These are phyloP conservation scores for Anthracocystis setariae DNA, from an alignment of 1,284 basidiomycete genomes.

Conservation along the genomic window DNA sequence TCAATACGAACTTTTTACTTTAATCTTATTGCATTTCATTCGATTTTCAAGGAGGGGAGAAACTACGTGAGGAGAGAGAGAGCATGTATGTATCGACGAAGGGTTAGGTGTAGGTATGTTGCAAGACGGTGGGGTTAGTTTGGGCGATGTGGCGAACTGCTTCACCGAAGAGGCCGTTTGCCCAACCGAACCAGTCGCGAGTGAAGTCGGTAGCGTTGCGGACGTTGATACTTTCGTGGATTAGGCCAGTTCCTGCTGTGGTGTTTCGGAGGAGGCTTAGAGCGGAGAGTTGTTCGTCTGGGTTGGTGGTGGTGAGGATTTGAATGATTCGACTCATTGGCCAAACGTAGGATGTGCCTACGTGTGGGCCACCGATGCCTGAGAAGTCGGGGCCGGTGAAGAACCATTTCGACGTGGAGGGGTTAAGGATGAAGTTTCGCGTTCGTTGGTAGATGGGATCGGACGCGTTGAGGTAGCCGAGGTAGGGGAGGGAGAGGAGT, in stretches of 20 bases:
- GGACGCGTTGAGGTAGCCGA: slow-evolving; percentile 41
- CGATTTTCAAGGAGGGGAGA: no score
- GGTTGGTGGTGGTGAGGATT: slow-evolving; percentile 52
- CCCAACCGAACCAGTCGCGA: slow-evolving; percentile 55
- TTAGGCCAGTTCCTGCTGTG: slow-evolving; percentile 57
- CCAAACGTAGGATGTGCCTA: slow-evolving; percentile 56
- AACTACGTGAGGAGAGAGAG: no score
- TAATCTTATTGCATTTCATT: neutral
- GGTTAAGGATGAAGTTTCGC: slow-evolving; percentile 37
- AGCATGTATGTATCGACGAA: no score
- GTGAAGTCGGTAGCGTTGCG: slow-evolving; percentile 54
- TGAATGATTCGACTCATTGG: slow-evolving; percentile 55
- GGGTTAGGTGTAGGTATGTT: slow-evolving; percentile 18
- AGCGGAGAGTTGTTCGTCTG: slow-evolving; percentile 42
- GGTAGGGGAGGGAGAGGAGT: slow-evolving; percentile 55
- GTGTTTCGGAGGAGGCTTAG: slow-evolving; percentile 46
- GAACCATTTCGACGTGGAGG: slow-evolving; percentile 53
- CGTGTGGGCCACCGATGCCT: slow-evolving; percentile 59
- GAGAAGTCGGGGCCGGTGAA: slow-evolving; percentile 36
- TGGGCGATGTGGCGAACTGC: slow-evolving; percentile 47
- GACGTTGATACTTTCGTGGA: slow-evolving; percentile 59
- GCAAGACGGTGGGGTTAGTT: slow-evolving; percentile 37
- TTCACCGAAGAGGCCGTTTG: slow-evolving; percentile 56
- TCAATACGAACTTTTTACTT: neutral
- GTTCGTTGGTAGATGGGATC: slow-evolving; percentile 53